A percentile compares a stretch with the other conserved stretches of the same genome.
Evolutionary conservation across 2,329 filamentous ascomycete genomes (phyloP).

Genomic region (Venturia nashicola): DNA sequence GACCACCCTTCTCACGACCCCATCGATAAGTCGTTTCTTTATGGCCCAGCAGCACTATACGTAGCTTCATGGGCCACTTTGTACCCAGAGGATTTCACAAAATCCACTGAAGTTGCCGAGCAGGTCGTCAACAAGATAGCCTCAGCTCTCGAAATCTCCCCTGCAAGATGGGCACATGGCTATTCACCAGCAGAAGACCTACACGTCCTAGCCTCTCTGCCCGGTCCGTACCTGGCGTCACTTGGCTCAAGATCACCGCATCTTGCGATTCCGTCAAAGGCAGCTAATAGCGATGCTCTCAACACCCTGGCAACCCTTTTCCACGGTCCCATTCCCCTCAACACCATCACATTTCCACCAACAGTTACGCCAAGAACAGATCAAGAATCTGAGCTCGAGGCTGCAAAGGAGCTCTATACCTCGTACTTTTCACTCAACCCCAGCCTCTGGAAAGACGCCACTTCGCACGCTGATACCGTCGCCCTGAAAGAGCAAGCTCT

Average conservation of each 20-base stretch:
- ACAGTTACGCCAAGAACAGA: constrained; percentile 12
- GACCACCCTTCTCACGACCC: constrained; percentile 32
- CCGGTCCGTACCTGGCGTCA: constrained; percentile 39
- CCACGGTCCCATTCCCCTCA: constrained; percentile 33
- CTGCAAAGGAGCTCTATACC: constrained; percentile 41
- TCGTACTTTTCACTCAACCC: constrained; percentile 39
- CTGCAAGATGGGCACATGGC: constrained; percentile 38
- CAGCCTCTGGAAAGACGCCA: constrained; percentile 39
- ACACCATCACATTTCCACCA: constrained; percentile 23
- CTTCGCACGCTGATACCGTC: constrained; percentile 41
- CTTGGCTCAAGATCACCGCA: constrained; percentile 30
- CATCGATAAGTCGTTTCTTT: constrained; percentile 41
- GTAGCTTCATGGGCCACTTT: constrained; percentile 42
- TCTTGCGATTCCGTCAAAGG: constrained; percentile 37
- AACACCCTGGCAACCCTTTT: constrained; percentile 44
- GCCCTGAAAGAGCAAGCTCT: constrained; percentile 45
- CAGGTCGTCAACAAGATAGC: constrained; percentile 36
- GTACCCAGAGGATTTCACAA: constrained; percentile 43
- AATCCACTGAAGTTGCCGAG: constrained; percentile 22
- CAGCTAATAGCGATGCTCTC: constrained; percentile 41
- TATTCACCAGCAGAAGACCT: constrained; percentile 44
- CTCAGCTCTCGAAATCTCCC: constrained; percentile 31
- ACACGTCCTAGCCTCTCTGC: constrained; percentile 44
- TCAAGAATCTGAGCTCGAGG: constrained; percentile 9
- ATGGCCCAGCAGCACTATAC: constrained; percentile 43